These are phyloP conservation scores for Skeletonema marinoi DNA, from an alignment of 108 stramenopile species.

Conservation along the genomic window DNA sequence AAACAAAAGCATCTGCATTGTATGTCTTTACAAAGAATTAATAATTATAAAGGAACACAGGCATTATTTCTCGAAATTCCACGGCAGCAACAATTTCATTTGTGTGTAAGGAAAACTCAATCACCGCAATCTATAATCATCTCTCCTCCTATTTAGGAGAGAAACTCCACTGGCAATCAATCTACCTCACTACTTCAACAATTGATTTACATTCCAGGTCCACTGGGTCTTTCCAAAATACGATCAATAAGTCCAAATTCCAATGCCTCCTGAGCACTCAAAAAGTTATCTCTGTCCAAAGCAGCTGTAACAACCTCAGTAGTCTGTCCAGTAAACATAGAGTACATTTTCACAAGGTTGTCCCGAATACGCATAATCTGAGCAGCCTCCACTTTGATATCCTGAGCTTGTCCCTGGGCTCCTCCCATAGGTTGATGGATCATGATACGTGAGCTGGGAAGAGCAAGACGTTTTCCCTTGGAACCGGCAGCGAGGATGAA, in stretches of 20 bases:
- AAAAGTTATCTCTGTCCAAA: slow-evolving; percentile 98
- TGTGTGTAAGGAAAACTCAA: background rate
- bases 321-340: slow-evolving; percentile 97
- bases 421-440: slow-evolving; percentile 99
- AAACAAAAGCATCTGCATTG: background rate
- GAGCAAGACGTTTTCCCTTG: slow-evolving; percentile 91
- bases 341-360: slow-evolving; percentile 97
- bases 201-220: slow-evolving; percentile 39
- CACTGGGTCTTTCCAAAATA: slow-evolving; percentile 76
- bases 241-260: slow-evolving; percentile 96
- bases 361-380: slow-evolving; percentile 98
- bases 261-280: slow-evolving; percentile 94
- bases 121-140: background rate
- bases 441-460: slow-evolving; percentile 97
- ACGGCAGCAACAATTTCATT: background rate
- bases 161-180: background rate
- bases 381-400: slow-evolving; percentile 97
- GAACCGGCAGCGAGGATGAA: slow-evolving; percentile 96
- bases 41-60: background rate
- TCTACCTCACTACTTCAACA: background rate
- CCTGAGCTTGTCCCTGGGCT: slow-evolving; percentile 98
- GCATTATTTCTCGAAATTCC: background rate
- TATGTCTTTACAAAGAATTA: background rate
- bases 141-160: background rate
- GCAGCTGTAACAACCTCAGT: slow-evolving; percentile 86